Percentiles rank a stretch among this genome's conserved stretches.
These are phyloP conservation scores for Phialocephala sp. DNA, from an alignment of 2,329 filamentous ascomycete genomes.

Conservation along the genomic window DNA sequence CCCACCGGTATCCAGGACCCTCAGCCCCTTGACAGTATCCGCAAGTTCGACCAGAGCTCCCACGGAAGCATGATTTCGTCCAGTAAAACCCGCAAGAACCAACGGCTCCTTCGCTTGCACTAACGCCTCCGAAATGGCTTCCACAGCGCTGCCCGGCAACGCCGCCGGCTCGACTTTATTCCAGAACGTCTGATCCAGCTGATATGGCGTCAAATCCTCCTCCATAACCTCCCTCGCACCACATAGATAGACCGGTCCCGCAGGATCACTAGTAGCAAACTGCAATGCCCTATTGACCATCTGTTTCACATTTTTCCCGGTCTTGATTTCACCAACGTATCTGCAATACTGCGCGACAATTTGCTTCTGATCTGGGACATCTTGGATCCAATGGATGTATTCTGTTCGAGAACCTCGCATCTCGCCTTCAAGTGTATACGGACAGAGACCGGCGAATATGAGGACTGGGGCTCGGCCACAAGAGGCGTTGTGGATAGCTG, in stretches of 20 bases:
- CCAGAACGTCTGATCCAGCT: slow-evolving; percentile 64
- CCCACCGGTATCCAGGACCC: slow-evolving; percentile 77
- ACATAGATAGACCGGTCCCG: slow-evolving; percentile 72
- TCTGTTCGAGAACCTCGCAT: slow-evolving; percentile 72
- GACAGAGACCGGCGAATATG: slow-evolving; percentile 77
- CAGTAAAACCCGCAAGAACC: slow-evolving; percentile 73
- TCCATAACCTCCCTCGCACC: slow-evolving; percentile 74
- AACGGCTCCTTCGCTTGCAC: slow-evolving; percentile 69
- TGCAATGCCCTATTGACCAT: slow-evolving; percentile 74
- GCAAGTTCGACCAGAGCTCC: slow-evolving; percentile 69
- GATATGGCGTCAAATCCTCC: slow-evolving; percentile 67
- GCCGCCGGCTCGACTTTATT: slow-evolving; percentile 63
- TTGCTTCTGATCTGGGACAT: slow-evolving; percentile 75
- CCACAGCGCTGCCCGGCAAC: slow-evolving; percentile 58
- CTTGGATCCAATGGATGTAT: slow-evolving; percentile 82
- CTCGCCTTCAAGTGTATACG: slow-evolving; percentile 75
- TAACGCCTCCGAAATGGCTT: slow-evolving; percentile 63
- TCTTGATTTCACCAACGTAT: slow-evolving; percentile 73
- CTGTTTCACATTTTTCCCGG: slow-evolving; percentile 76
- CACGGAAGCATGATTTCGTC: slow-evolving; percentile 69
- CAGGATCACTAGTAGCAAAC: slow-evolving; percentile 71
- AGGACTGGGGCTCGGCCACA: slow-evolving; percentile 71
- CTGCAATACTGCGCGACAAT: slow-evolving; percentile 77
- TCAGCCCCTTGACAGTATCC: slow-evolving; percentile 68
- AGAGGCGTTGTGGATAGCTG: slow-evolving; percentile 75